These are phyloP conservation scores for Penicillium simplicissimum DNA, from an alignment of 495 filamentous ascomycete genomes.

Conservation along the genomic window DNA sequence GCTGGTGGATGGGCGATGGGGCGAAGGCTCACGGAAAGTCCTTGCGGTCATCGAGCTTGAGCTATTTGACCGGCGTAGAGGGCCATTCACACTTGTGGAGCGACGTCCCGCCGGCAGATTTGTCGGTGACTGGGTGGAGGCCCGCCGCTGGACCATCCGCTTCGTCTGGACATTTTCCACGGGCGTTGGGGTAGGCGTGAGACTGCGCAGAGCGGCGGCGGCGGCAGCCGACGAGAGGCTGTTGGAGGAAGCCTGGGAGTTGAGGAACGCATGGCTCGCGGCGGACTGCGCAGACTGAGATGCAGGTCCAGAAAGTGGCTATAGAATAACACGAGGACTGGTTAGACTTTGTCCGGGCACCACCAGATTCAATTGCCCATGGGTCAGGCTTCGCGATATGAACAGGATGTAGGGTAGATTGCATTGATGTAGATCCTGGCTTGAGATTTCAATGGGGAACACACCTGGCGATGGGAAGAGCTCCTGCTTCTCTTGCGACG, in stretches of 20 bases:
- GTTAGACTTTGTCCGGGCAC: slow-evolving; percentile 10
- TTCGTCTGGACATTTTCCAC: slow-evolving; percentile 85
- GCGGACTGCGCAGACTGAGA: slow-evolving; percentile 72
- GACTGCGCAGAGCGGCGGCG: slow-evolving; percentile 75
- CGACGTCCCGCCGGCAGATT: slow-evolving; percentile 45
- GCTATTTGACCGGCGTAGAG: slow-evolving; percentile 65
- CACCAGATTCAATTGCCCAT: slow-evolving; percentile 8
- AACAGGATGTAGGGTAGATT: not conserved
- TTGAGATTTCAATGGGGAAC: slow-evolving; percentile 23
- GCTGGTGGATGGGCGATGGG: slow-evolving; percentile 53
- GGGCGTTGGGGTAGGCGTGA: slow-evolving; percentile 70
- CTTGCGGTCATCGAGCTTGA: slow-evolving; percentile 81
- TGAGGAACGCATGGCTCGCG: slow-evolving; percentile 77
- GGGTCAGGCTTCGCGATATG: not conserved
- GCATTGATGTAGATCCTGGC: not conserved
- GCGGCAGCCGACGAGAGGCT: slow-evolving; percentile 81
- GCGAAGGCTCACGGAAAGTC: slow-evolving; percentile 73
- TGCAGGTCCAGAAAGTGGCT: slow-evolving; percentile 59
- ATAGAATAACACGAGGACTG: slow-evolving; percentile 8
- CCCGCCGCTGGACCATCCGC: slow-evolving; percentile 71
- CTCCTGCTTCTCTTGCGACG: slow-evolving; percentile 52
- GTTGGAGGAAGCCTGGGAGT: slow-evolving; percentile 59
- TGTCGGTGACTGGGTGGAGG: slow-evolving; percentile 66
- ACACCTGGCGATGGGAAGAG: slow-evolving; percentile 56
- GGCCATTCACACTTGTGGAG: slow-evolving; percentile 39